A percentile compares a stretch with the other conserved stretches of the same genome.
Conservation (phyloP, 2,329 filamentous ascomycete species). For the Hypoxylon rubiginosum region DNA sequence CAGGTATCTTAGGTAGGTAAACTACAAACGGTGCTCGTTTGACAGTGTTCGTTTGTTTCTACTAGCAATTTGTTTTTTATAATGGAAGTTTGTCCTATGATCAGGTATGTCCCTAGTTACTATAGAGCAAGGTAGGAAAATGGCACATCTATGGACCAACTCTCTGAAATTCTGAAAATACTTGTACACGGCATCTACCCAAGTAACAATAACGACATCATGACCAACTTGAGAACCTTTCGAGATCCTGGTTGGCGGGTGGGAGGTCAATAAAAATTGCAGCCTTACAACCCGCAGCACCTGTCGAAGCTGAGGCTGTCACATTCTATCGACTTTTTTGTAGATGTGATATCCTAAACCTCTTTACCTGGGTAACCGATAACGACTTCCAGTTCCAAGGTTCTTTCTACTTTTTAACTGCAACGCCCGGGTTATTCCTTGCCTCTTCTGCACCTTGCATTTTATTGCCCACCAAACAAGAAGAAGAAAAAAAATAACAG, state of each 20-base stretch:
- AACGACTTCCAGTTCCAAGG: neutral
- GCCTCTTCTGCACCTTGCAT: neutral
- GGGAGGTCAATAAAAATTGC: neutral
- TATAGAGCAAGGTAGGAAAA: too few species aligned
- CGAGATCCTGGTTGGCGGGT: neutral
- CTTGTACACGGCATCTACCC: neutral
- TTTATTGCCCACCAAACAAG: neutral
- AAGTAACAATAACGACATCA: neutral
- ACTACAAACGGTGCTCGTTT: neutral
- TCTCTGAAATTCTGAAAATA: neutral
- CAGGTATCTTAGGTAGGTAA: too few species aligned
- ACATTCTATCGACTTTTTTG: neutral
- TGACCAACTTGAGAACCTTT: neutral
- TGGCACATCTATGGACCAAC: neutral
- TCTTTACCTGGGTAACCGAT: neutral
- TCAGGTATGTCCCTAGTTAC: too few species aligned
- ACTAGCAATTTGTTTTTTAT: neutral
- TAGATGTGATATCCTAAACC: neutral
- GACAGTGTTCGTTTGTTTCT: neutral
- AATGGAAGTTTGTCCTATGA: neutral
- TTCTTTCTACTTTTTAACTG: neutral
- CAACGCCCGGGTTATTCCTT: neutral
- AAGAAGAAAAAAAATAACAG: neutral
- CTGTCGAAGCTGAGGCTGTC: conserved; percentile 1
- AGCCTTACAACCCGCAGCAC: neutral